Evolutionary conservation across 2,329 filamentous ascomycete genomes (phyloP).

Genomic region (Leptographium radiaticola): DNA sequence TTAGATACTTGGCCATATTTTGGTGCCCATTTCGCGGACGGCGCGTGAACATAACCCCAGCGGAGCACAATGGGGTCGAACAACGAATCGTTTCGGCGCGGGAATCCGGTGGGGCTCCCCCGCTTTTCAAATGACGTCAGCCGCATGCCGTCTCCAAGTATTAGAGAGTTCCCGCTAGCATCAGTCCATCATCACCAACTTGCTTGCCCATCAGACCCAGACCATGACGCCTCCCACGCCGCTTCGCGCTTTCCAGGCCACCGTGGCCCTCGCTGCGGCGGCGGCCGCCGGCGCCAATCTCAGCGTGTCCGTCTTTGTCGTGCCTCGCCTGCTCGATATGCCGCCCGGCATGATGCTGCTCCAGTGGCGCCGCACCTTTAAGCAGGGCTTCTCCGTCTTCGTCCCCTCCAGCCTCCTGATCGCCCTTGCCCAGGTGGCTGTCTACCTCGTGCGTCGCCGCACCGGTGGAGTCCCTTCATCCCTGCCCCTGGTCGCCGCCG

Average conservation of each 20-base stretch:
- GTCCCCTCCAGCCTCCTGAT: conserved; percentile 26
- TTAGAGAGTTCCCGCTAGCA: no score
- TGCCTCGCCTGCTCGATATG: conserved; percentile 40
- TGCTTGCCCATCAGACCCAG: no score
- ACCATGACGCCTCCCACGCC: no score
- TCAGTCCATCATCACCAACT: no score
- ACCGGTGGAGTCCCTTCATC: neutral
- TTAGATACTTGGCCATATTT: no score
- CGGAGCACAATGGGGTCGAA: no score
- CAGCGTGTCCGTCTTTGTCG: conserved; percentile 26
- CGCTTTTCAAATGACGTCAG: no score
- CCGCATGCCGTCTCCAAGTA: no score
- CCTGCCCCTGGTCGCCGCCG: conserved; percentile 31
- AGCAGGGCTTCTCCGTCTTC: conserved; percentile 24
- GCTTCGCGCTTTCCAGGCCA: neutral
- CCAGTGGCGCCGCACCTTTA: conserved; percentile 37
- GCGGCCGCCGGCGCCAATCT: conserved; percentile 26
- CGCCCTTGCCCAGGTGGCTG: conserved; percentile 27
- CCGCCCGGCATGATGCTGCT: conserved; percentile 40
- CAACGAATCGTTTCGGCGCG: no score
- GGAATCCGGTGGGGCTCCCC: no score
- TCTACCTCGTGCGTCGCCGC: conserved; percentile 16
- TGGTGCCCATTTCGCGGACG: no score
- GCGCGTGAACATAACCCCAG: no score
- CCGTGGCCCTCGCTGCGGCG: conserved; percentile 36